Conservation (phyloP, 1,284 basidiomycete genomes). For the Papiliotrema laurentii region DNA sequence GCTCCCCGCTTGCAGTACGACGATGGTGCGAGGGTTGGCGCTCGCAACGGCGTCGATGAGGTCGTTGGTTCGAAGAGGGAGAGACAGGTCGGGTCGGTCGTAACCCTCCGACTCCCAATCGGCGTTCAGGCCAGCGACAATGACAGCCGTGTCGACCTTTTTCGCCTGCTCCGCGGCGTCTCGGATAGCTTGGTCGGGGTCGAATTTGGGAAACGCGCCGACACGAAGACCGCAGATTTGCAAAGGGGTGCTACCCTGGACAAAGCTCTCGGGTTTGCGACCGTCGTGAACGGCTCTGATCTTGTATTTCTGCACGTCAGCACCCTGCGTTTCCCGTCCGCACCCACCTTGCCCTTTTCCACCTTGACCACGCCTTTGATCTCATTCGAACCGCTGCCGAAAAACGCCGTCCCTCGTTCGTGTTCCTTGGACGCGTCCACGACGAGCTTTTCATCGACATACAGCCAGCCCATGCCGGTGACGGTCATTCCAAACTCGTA, state of each 20-base stretch:
- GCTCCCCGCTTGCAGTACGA: slow-evolving; percentile 53
- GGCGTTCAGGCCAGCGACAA: slow-evolving; percentile 61
- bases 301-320: slow-evolving; percentile 12
- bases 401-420: slow-evolving; percentile 19
- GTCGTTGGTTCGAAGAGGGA: slow-evolving; percentile 55
- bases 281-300: slow-evolving; percentile 16
- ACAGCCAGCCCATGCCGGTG: slow-evolving; percentile 49
- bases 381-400: slow-evolving; percentile 52
- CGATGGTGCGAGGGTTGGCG: slow-evolving; percentile 40
- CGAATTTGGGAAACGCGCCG: slow-evolving; percentile 61
- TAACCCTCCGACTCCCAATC: slow-evolving; percentile 50
- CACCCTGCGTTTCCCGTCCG: not conserved
- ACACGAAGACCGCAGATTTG: slow-evolving; percentile 47
- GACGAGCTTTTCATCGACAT: slow-evolving; percentile 57
- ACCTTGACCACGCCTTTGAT: slow-evolving; percentile 28
- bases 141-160: slow-evolving; percentile 57
- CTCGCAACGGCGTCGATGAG: slow-evolving; percentile 61
- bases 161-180: slow-evolving; percentile 60
- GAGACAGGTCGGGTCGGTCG: slow-evolving; percentile 45
- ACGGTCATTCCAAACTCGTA: slow-evolving; percentile 26
- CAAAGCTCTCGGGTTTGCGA: slow-evolving; percentile 5
- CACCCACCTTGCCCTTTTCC: slow-evolving; percentile 33
- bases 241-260: slow-evolving; percentile 8
- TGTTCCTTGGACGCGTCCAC: slow-evolving; percentile 63
- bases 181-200: slow-evolving; percentile 56